phyloP scores from a whole-genome alignment of 148 eudicot genomes.

The Suaeda aralocaspica region DNA sequence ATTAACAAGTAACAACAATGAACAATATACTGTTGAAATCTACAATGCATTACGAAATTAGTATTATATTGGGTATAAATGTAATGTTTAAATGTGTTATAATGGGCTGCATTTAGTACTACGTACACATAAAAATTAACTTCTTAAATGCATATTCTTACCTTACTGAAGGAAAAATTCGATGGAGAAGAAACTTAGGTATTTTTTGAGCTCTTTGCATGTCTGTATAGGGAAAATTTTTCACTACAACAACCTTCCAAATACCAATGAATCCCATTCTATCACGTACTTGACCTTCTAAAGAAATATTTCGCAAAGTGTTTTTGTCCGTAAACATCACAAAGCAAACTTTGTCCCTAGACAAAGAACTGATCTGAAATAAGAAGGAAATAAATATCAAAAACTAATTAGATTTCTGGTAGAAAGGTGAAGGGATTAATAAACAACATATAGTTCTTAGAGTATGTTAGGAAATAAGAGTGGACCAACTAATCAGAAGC shows the following conservation, averaged over 20 bases:
- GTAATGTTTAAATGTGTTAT: no score
- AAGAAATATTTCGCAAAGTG: conserved; percentile 65
- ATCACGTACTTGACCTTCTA: conserved; percentile 86
- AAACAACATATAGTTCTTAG: background rate
- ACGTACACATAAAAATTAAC: no score
- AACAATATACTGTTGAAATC: no score
- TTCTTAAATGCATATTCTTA: conserved; percentile 27
- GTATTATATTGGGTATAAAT: no score
- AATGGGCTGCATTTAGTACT: no score
- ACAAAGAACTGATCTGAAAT: conserved; percentile 72
- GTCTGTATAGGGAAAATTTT: conserved; percentile 79
- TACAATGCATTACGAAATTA: no score
- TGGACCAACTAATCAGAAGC: no score
- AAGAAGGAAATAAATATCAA: background rate
- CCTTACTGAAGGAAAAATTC: conserved; percentile 90
- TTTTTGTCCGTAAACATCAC: conserved; percentile 91
- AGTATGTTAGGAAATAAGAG: background rate
- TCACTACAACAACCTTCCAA: conserved; percentile 93
- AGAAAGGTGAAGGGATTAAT: background rate
- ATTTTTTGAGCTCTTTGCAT: conserved; percentile 96
- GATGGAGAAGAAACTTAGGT: conserved; percentile 87
- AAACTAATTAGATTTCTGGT: background rate
- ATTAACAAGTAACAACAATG: no score
- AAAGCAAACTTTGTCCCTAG: conserved; percentile 94
- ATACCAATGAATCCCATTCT: conserved; percentile 83